Evolutionary conservation across 1,139 yeast genomes (phyloP).

Genomic region (Geotrichum citri-aurantii): DNA sequence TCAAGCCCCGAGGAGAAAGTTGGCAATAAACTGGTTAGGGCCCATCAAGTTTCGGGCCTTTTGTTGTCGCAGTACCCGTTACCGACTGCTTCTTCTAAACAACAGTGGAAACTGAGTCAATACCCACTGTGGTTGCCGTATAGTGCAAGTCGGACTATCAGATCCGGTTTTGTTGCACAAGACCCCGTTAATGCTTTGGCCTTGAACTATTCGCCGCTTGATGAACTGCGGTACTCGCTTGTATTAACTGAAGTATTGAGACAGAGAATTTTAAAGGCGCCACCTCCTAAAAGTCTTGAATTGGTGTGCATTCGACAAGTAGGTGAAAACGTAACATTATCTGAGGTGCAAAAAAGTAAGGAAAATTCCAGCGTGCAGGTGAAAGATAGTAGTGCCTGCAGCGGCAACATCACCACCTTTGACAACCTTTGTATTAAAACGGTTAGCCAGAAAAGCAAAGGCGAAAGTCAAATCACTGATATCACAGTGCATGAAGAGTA

Average conservation of each 20-base stretch:
- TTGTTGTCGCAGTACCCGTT: neutral
- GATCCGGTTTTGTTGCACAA: neutral
- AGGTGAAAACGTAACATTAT: neutral
- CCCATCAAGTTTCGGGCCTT: neutral
- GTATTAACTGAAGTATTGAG: neutral
- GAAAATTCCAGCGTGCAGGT: neutral
- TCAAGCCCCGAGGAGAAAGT: neutral
- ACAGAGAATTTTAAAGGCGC: neutral
- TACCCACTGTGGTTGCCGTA: neutral
- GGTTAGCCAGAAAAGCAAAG: neutral
- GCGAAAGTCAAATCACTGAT: neutral
- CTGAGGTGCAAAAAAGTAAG: neutral
- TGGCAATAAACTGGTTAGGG: neutral
- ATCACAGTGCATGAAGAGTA: neutral
- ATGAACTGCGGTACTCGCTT: conserved; percentile 8
- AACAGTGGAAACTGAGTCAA: neutral
- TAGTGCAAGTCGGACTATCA: neutral
- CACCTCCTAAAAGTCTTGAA: neutral
- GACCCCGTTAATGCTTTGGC: neutral
- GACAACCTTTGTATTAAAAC: neutral
- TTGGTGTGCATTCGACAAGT: neutral
- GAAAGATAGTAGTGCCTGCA: neutral
- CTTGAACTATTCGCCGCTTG: conserved; percentile 8
- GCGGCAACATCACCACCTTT: neutral
- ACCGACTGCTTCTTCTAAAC: neutral